phyloP scores from a whole-genome alignment of 2,329 filamentous ascomycete genomes.

The Colletotrichum lentis region DNA sequence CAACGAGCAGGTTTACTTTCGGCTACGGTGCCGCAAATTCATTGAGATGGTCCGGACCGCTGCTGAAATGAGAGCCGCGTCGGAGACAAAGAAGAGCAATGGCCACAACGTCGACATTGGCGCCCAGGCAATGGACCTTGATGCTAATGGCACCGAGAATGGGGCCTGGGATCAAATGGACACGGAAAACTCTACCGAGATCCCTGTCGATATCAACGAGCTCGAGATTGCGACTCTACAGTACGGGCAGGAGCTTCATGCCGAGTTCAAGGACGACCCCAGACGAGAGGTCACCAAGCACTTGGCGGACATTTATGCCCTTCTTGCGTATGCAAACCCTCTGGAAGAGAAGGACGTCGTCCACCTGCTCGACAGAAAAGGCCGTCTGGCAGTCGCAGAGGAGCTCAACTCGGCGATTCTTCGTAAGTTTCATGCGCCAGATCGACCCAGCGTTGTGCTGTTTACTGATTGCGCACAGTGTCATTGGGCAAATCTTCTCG shows the following conservation, averaged over 20 bases:
- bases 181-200: slow-evolving; percentile 53
- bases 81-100: slow-evolving; percentile 55
- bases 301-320: slow-evolving; percentile 84
- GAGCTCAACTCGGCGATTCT: slow-evolving; percentile 94
- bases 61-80: slow-evolving; percentile 67
- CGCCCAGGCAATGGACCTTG: slow-evolving; percentile 64
- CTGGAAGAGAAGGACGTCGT: slow-evolving; percentile 76
- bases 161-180: slow-evolving; percentile 61
- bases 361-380: slow-evolving; percentile 78
- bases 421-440: slow-evolving; percentile 62
- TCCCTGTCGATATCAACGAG: slow-evolving; percentile 44
- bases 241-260: slow-evolving; percentile 81
- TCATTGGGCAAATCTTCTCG: slow-evolving; percentile 89
- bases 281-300: slow-evolving; percentile 75
- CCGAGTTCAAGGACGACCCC: slow-evolving; percentile 78
- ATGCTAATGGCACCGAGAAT: slow-evolving; percentile 57
- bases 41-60: slow-evolving; percentile 89
- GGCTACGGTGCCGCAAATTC: slow-evolving; percentile 87
- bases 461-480: slow-evolving; percentile 58
- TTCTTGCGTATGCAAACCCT: slow-evolving; percentile 87
- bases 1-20: slow-evolving; percentile 87
- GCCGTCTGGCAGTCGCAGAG: slow-evolving; percentile 82
- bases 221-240: slow-evolving; percentile 75
- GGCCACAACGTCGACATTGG: slow-evolving; percentile 56
- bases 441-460: not conserved